Conservation (phyloP, 371 early-diverging fungal species). For the Lichtheimia ramosa region DNA sequence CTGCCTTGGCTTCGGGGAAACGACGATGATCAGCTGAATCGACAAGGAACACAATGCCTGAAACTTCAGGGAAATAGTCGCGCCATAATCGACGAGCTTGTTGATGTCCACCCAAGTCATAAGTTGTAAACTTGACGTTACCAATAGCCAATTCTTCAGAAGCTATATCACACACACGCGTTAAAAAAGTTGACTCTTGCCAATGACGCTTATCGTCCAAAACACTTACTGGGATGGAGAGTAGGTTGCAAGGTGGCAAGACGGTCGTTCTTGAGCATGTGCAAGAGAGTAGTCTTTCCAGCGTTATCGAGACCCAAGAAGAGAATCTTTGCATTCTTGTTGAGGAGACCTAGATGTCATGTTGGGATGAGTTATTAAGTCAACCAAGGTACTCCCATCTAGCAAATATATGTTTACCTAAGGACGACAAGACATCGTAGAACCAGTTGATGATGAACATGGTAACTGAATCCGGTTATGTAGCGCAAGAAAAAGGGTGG, state of each 20-base stretch:
- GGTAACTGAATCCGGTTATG: not conserved
- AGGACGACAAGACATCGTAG: constrained; percentile 80
- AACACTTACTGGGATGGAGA: constrained; percentile 92
- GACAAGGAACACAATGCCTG: constrained; percentile 96
- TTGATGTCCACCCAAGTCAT: constrained; percentile 96
- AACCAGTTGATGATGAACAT: constrained; percentile 97
- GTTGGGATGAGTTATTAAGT: not conserved
- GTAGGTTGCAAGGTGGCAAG: constrained; percentile 97
- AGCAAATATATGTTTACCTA: constrained; percentile 61
- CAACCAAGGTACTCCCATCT: not conserved
- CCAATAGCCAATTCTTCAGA: constrained; percentile 96
- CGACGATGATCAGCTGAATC: constrained; percentile 88
- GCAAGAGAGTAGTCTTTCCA: constrained; percentile 99
- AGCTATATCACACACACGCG: constrained; percentile 48
- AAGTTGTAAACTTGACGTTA: constrained; percentile 95
- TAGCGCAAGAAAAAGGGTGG: constrained; percentile 6
- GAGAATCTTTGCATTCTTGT: constrained; percentile 98
- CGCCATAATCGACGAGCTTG: constrained; percentile 98
- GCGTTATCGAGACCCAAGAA: constrained; percentile 99
- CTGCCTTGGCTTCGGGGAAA: constrained; percentile 89
- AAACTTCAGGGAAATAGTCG: constrained; percentile 97
- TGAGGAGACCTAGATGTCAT: constrained; percentile 80
- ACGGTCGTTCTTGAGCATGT: constrained; percentile 99
- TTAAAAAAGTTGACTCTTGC: not conserved
- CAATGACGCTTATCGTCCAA: not conserved